Base-by-base conservation (phyloP, 768 basidiomycete species). In the Mycena vulgaris region DNA sequence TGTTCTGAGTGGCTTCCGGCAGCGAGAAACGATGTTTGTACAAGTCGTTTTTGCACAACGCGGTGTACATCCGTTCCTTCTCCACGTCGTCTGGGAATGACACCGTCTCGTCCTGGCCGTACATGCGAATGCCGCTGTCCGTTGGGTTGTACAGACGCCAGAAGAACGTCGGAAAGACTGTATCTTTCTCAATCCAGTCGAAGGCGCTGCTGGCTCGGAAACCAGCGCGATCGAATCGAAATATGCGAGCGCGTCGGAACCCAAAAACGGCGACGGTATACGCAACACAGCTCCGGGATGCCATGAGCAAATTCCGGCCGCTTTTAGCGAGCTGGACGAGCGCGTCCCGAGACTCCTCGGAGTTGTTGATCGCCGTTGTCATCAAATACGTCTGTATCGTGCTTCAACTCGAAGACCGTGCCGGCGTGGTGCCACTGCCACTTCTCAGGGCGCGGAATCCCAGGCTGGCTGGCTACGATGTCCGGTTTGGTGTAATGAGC, bases 161-260 rank as follows among this genome's bases (percentile, higher is more conserved):
- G 30, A 71, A 28, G 62, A 71, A 71, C 21, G 61, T 67, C 14
- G 70, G 61, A 7, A 71, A 33, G 47, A 63, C n/a, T 0, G 1
- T 27, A 6, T 40, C 17, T 2, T 58, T 31, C 4, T 27, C 16
- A 3, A 45, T 5, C 61, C 61, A 71, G 33, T 60, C 17, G 51
- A 71, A 71, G 4, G 61, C 56, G 8, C 3, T 17, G 30, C 47
- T 68, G 49, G 35, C 70, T 37, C 33, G 14, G 61, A 67, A 71
- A 10, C 66, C 57, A 2, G 57, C 21, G 21, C 35, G 70, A 23
- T 71, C 70, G 49, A 71, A 71, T 33, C 70, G 65, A 16, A 71
- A 55, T 6, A 71, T 52, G 16, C 70, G 70, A 10, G 62, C 66
- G 23, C 0, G 8, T 13, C 9, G 11, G 7, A 14, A 17, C 0